These are phyloP conservation scores for Ganoderma resinaceum DNA, from an alignment of 1,284 basidiomycete species.

Conservation along the genomic window DNA sequence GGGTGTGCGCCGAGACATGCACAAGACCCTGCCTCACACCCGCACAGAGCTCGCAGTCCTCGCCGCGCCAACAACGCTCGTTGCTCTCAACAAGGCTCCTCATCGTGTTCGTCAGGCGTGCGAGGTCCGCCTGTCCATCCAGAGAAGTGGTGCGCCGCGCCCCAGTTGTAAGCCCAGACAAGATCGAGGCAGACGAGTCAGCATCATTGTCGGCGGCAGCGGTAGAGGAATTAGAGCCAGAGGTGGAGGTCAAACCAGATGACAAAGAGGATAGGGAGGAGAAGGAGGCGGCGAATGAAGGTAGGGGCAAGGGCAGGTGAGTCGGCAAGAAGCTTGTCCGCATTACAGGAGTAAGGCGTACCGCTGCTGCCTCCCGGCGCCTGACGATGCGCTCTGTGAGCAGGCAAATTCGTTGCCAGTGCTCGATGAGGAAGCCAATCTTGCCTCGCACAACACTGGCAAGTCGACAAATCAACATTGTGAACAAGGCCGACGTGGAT, in stretches of 20 bases:
- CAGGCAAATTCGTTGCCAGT: conserved; percentile 90
- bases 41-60: conserved; percentile 80
- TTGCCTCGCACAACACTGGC: conserved; percentile 73
- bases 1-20: conserved; percentile 72
- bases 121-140: conserved; percentile 77
- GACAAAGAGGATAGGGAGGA: conserved; percentile 39
- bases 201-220: conserved; percentile 32
- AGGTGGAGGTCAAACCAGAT: conserved; percentile 6
- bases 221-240: conserved; percentile 41
- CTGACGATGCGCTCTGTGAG: conserved; percentile 86
- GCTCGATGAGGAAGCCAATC: conserved; percentile 80
- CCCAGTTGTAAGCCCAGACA: conserved; percentile 37
- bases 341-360: conserved; percentile 73
- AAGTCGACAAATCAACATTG: no score
- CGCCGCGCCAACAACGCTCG: conserved; percentile 79
- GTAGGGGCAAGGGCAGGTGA: conserved; percentile 63
- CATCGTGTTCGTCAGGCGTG: conserved; percentile 82
- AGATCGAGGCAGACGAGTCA: conserved; percentile 30
- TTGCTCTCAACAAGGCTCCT: conserved; percentile 82
- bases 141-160: conserved; percentile 28
- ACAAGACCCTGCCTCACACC: conserved; percentile 81
- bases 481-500: not conserved
- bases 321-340: conserved; percentile 66
- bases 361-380: conserved; percentile 87
- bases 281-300: conserved; percentile 40